Evolutionary conservation across 768 basidiomycete genomes (phyloP).

Genomic region (Chalciporus pseudorubinellus): DNA sequence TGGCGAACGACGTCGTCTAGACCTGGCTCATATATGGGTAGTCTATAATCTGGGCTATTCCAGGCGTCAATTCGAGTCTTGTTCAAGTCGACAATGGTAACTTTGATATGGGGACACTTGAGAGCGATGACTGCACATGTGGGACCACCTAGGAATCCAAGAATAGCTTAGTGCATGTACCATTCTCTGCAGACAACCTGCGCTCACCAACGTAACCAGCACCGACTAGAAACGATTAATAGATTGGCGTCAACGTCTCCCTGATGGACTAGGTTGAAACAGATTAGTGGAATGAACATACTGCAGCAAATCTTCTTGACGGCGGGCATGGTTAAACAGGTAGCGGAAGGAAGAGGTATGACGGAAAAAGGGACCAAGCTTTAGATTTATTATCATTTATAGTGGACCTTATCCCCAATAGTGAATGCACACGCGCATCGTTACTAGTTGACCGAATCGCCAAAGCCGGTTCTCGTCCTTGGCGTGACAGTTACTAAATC

Average conservation of each 20-base stretch:
- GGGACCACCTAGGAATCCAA: slow-evolving; percentile 67
- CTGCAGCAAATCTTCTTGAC: slow-evolving; percentile 88
- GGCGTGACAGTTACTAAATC: no score
- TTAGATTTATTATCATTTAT: neutral
- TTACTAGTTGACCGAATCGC: neutral
- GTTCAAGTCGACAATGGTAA: slow-evolving; percentile 99
- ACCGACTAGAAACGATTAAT: slow-evolving; percentile 51
- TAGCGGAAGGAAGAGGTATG: neutral
- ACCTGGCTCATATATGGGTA: slow-evolving; percentile 98
- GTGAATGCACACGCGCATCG: neutral
- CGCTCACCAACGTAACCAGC: slow-evolving; percentile 89
- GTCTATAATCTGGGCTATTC: slow-evolving; percentile 80
- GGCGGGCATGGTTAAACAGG: slow-evolving; percentile 34
- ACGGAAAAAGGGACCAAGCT: neutral
- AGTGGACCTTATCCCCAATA: neutral
- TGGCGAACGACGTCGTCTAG: slow-evolving; percentile 86
- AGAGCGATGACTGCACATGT: slow-evolving; percentile 94
- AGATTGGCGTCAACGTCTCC: slow-evolving; percentile 7
- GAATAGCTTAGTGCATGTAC: slow-evolving; percentile 10
- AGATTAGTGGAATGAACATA: slow-evolving; percentile 42
- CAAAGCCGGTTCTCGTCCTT: no score
- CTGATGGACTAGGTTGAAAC: neutral
- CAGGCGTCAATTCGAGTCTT: slow-evolving; percentile 92
- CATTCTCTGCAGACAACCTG: slow-evolving; percentile 1
- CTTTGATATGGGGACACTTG: slow-evolving; percentile 88